Conservation (phyloP, 129 eudicot genomes). For the Ambrosia artemisiifolia region DNA sequence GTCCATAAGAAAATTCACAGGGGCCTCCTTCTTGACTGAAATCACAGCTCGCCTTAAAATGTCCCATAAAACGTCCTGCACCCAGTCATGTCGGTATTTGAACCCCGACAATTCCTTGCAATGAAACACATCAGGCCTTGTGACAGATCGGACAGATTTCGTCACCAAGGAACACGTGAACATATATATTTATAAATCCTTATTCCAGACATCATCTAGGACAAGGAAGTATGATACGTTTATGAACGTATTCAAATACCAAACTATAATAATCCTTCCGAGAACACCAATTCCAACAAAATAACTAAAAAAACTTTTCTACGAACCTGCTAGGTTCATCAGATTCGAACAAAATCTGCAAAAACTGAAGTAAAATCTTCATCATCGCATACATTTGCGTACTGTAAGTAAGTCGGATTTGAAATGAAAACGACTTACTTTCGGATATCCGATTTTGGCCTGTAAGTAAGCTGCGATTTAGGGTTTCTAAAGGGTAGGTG, state of each 20-base stretch:
- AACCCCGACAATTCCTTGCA: too few species aligned
- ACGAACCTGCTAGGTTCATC: neutral
- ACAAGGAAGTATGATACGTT: neutral
- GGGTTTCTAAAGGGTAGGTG: neutral
- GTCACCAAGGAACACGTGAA: too few species aligned
- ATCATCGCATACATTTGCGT: neutral
- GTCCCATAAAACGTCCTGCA: too few species aligned
- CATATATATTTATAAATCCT: too few species aligned
- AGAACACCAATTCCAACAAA: slow-evolving; percentile 8
- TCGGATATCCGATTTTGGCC: neutral
- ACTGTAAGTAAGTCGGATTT: neutral
- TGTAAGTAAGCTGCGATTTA: neutral
- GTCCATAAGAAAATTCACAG: too few species aligned
- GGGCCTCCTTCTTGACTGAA: too few species aligned
- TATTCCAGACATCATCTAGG: slow-evolving; percentile 15
- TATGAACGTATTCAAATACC: neutral
- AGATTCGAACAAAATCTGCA: neutral
- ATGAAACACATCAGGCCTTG: too few species aligned
- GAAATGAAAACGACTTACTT: neutral
- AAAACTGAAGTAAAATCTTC: neutral
- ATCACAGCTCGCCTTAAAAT: too few species aligned
- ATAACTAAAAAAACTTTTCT: neutral
- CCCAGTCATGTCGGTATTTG: too few species aligned
- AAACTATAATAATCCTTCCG: neutral
- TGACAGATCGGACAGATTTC: too few species aligned